Evolutionary conservation across 148 eudicot species (phyloP).

Genomic region (Rhododendron ferrugineum): DNA sequence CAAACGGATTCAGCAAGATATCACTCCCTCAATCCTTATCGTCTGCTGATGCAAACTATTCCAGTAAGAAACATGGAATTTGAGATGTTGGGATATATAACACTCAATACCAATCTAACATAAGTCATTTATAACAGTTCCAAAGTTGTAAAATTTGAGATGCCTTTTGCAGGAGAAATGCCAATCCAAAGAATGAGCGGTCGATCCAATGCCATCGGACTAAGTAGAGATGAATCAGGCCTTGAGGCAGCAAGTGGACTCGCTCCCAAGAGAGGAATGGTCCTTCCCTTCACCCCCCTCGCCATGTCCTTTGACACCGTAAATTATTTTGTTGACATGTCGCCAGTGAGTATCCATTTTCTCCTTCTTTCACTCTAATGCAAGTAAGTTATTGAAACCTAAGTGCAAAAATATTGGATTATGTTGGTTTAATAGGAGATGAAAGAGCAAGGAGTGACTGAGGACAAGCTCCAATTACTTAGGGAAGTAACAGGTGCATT

Average conservation of each 20-base stretch:
- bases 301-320: constrained; percentile 57
- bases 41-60: constrained; percentile 30
- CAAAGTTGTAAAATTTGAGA: background rate
- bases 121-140: background rate
- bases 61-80: constrained; percentile 24
- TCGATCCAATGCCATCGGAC: constrained; percentile 19
- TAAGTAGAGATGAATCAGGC: constrained; percentile 19
- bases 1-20: constrained; percentile 22
- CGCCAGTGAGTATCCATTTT: constrained; percentile 14
- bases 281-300: constrained; percentile 64
- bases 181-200: constrained; percentile 33
- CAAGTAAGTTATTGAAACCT: background rate
- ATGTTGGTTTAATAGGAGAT: constrained; percentile 43
- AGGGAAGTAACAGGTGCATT: constrained; percentile 78
- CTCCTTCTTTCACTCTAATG: background rate
- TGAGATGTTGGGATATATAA: background rate
- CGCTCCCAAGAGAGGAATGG: constrained; percentile 52
- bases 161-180: constrained; percentile 35
- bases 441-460: constrained; percentile 58
- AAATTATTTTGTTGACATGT: constrained; percentile 70
- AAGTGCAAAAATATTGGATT: background rate
- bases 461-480: constrained; percentile 55
- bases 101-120: background rate
- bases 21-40: constrained; percentile 29
- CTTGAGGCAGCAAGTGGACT: constrained; percentile 27